phyloP scores from a whole-genome alignment of 2,329 filamentous ascomycete genomes.

The Fusarium fracticaudum region DNA sequence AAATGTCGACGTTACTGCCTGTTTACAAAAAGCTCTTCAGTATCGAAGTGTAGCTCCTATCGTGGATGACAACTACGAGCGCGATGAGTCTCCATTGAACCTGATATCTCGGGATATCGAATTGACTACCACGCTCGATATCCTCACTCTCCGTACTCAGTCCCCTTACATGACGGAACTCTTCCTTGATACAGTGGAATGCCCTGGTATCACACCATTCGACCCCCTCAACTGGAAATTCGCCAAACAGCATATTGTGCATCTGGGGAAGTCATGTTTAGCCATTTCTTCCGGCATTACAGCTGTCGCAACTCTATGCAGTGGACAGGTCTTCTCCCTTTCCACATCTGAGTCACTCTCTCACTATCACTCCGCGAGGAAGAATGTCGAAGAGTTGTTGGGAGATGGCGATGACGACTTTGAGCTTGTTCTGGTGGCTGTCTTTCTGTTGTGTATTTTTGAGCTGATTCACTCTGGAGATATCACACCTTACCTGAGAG shows the following conservation, averaged over 20 bases:
- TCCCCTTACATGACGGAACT: not conserved
- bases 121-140: not conserved
- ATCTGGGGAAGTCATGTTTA: not conserved
- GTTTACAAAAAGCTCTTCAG: not conserved
- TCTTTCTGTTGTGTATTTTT: not conserved
- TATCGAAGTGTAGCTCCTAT: not conserved
- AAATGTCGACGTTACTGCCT: not conserved
- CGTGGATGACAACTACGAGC: not conserved
- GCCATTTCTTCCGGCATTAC: not conserved
- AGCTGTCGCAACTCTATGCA: not conserved
- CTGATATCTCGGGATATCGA: not conserved
- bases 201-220: not conserved
- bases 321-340: not conserved
- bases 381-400: not conserved
- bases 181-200: not conserved
- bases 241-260: not conserved
- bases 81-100: not conserved
- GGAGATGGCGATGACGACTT: not conserved
- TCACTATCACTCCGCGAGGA: not conserved
- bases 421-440: rapidly evolving
- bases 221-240: not conserved
- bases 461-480: not conserved
- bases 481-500: not conserved
- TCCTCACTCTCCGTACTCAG: not conserved
- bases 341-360: not conserved